Conservation (phyloP, 2,329 filamentous ascomycete genomes). For the Blastomyces gilchristii region DNA sequence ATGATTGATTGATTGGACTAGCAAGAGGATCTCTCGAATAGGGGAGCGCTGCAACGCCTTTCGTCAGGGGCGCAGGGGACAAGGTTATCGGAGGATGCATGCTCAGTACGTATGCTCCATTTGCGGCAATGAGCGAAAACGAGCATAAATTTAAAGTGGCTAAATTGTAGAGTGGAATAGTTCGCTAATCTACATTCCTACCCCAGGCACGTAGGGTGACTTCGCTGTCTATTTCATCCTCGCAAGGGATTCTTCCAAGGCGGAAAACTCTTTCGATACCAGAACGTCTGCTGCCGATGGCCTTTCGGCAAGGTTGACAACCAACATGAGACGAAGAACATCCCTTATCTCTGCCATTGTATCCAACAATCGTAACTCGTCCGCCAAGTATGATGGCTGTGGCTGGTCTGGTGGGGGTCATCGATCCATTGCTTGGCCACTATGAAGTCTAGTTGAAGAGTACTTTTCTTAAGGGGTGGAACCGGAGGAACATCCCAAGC, state of each 20-base stretch:
- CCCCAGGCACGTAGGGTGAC: background rate
- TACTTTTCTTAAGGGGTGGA: slow-evolving; percentile 12
- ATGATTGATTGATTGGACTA: too few species aligned
- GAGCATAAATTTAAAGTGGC: too few species aligned
- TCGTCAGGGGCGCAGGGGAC: too few species aligned
- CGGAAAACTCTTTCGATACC: slow-evolving; percentile 13
- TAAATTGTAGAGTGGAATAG: too few species aligned
- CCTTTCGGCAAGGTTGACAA: slow-evolving; percentile 12
- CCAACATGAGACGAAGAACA: slow-evolving; percentile 16
- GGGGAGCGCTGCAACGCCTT: too few species aligned
- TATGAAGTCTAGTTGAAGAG: slow-evolving; percentile 10
- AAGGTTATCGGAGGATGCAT: too few species aligned
- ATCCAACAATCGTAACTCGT: slow-evolving; percentile 13
- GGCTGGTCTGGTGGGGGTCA: too few species aligned
- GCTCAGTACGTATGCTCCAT: too few species aligned
- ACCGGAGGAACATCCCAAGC: slow-evolving; percentile 15
- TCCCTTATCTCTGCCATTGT: slow-evolving; percentile 13
- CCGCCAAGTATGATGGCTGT: slow-evolving; percentile 47
- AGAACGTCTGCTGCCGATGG: slow-evolving; percentile 14
- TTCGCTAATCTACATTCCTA: too few species aligned
- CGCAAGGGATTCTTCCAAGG: slow-evolving; percentile 10
- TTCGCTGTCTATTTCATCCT: background rate
- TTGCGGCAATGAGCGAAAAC: too few species aligned
- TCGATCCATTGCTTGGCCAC: slow-evolving; percentile 34
- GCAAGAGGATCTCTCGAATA: too few species aligned